Base-by-base conservation (phyloP, 2,329 filamentous ascomycete genomes). In the Apiospora sp. region DNA sequence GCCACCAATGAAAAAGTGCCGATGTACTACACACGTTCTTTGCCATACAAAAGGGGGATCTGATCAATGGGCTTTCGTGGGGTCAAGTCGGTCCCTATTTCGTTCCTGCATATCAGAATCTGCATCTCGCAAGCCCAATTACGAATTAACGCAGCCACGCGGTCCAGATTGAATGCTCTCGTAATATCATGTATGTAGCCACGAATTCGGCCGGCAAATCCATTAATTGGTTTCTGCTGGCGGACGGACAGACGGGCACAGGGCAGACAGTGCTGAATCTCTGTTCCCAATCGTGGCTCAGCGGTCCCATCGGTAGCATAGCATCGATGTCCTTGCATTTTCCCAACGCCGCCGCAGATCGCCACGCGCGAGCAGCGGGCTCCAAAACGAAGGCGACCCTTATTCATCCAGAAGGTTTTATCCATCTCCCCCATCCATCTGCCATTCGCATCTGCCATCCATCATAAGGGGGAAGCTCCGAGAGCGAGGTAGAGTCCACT, bases 11-110 rank as follows among this genome's bases (percentile, higher is more conserved):
- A 24, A 14, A 19, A n/a, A 41, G 34, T 41, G 30, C 12, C 30
- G 30, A 34, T 34, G 19, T 49, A 22, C 22, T 16, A 16, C 41
- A 43, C 13, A 43, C 43, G 43, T 14, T 44, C 14, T 14, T 44
- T 44, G 43, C 13, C 43, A 44, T 44, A 44, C 43, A 44, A 34
- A 64, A 64, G n/a, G 34, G 58, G 58, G 54, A 19, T 19, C 30
- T 5, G 27, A 19, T 61, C 16, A 19, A 61, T 37, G 30, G 54
- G 54, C 54, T 37, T 61, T 61, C 54, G 54, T 61, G 54, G 54
- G 54, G 54, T 61, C 27, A 30, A 41, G 54, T 61, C 54, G 54
- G 54, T 61, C 58, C 58, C 58, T 64, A 64, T 64, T 41, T 64
- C 30, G 58, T 41, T 64, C 58, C 34, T 64, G 58, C 58, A 41